A percentile compares a stretch with the other conserved stretches of the same genome.
phyloP scores from a whole-genome alignment of 2,329 filamentous ascomycete species.

The Diplodia sapinea region DNA sequence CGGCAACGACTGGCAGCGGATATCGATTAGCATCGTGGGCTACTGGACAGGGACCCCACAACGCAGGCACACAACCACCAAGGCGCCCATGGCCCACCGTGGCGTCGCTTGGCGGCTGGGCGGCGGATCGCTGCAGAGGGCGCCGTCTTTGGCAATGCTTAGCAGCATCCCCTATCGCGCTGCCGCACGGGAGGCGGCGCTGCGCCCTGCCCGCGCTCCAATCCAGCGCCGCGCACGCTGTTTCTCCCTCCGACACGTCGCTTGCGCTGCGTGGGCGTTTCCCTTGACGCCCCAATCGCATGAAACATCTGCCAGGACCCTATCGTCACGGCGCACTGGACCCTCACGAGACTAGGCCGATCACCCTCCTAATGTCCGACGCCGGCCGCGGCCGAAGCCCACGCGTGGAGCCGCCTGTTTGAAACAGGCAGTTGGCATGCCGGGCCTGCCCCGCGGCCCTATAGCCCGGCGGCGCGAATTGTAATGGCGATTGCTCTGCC shows the following conservation, averaged over 20 bases:
- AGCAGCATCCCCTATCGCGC: slow-evolving; percentile 21
- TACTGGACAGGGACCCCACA: neutral
- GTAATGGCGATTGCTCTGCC: slow-evolving; percentile 1
- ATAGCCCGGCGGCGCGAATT: slow-evolving; percentile 7
- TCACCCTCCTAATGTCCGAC: slow-evolving; percentile 29
- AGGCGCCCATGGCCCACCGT: slow-evolving; percentile 13
- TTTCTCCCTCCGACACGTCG: slow-evolving; percentile 14
- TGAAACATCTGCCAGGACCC: slow-evolving; percentile 13
- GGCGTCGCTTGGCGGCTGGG: slow-evolving; percentile 5
- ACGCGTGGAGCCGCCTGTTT: slow-evolving; percentile 30
- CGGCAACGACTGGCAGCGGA: neutral
- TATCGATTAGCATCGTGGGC: slow-evolving; percentile 7
- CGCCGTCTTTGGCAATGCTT: slow-evolving; percentile 20
- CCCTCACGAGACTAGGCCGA: slow-evolving; percentile 16
- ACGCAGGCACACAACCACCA: slow-evolving; percentile 5
- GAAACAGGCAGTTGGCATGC: slow-evolving; percentile 30
- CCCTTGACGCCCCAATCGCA: slow-evolving; percentile 19
- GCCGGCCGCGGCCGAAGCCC: slow-evolving; percentile 11
- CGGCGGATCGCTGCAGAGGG: slow-evolving; percentile 18
- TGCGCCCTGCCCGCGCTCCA: neutral
- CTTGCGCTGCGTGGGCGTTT: neutral
- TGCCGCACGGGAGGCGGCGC: neutral
- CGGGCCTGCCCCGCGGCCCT: slow-evolving; percentile 5
- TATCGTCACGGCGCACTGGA: slow-evolving; percentile 1
- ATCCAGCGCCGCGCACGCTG: slow-evolving; percentile 9